phyloP scores from a whole-genome alignment of 164 flowering plant genomes.

The Magnolia officinalis region DNA sequence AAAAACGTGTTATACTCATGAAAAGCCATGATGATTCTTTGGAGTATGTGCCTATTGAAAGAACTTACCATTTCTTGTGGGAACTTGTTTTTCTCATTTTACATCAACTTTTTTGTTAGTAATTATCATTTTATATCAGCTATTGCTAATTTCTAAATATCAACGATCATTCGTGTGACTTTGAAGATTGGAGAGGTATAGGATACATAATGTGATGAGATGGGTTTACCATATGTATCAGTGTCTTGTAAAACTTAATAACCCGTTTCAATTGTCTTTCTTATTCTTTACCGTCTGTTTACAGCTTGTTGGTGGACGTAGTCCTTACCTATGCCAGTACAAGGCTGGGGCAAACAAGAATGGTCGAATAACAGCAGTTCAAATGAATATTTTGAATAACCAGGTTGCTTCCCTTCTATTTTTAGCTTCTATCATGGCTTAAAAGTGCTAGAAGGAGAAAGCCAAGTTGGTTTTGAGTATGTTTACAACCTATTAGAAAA shows the following conservation, averaged over 20 bases:
- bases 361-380: conserved; percentile 9
- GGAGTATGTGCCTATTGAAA: too few relatives aligned
- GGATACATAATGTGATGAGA: background rate
- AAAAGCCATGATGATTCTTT: too few relatives aligned
- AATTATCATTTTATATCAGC: background rate
- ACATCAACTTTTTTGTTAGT: background rate
- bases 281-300: background rate
- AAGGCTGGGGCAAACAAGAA: conserved; percentile 1
- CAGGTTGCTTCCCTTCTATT: conserved; percentile 4
- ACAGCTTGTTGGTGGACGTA: conserved; percentile 13
- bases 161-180: background rate
- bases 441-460: background rate
- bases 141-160: background rate
- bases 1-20: too few relatives aligned
- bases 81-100: background rate
- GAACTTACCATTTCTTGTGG: too few relatives aligned
- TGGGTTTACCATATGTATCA: background rate
- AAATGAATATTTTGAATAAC: conserved; percentile 8
- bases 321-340: conserved; percentile 11
- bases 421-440: background rate
- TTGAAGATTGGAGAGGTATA: background rate
- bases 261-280: background rate
- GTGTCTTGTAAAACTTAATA: background rate
- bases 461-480: background rate
- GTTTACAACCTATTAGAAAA: background rate